Evolutionary conservation across 1,284 basidiomycete genomes (phyloP).

Genomic region (Salmacisia buchloeana): DNA sequence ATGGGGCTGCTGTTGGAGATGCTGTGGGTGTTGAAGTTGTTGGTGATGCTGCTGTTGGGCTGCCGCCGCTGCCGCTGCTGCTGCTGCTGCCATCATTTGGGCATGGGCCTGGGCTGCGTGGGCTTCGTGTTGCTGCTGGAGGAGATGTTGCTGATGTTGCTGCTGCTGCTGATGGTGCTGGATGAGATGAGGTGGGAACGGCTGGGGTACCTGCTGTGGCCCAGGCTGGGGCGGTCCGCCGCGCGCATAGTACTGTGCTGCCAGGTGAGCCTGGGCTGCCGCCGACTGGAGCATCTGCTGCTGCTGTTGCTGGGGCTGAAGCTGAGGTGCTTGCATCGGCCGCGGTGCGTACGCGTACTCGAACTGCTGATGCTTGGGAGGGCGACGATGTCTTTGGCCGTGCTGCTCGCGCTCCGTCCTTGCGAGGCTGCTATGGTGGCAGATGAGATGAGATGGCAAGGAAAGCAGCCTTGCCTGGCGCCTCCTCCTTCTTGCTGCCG

Average conservation of each 20-base stretch:
- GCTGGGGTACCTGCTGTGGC: too few relatives aligned
- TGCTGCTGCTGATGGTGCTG: neutral
- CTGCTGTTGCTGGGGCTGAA: neutral
- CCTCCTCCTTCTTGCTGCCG: too few relatives aligned
- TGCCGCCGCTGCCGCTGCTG: neutral
- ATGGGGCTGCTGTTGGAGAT: conserved; percentile 6
- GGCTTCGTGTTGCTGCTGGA: neutral
- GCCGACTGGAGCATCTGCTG: neutral
- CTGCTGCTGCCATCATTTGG: conserved; percentile 5
- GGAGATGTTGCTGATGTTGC: neutral
- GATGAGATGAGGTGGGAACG: too few relatives aligned
- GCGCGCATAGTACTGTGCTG: neutral
- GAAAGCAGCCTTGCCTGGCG: too few relatives aligned
- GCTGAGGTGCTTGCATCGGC: neutral
- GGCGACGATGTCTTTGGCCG: too few relatives aligned
- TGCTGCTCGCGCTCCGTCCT: too few relatives aligned
- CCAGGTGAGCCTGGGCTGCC: neutral
- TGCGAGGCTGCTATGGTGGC: too few relatives aligned
- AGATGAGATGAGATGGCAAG: too few relatives aligned
- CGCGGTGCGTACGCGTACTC: neutral
- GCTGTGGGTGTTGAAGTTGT: conserved; percentile 1
- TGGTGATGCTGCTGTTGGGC: conserved; percentile 7
- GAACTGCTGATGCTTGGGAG: neutral
- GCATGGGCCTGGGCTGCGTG: neutral
- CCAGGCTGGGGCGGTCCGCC: neutral